A percentile compares a stretch with the other conserved stretches of the same genome.
Evolutionary conservation across 2,329 filamentous ascomycete species (phyloP).

Genomic region (Pseudogymnoascus sp.): DNA sequence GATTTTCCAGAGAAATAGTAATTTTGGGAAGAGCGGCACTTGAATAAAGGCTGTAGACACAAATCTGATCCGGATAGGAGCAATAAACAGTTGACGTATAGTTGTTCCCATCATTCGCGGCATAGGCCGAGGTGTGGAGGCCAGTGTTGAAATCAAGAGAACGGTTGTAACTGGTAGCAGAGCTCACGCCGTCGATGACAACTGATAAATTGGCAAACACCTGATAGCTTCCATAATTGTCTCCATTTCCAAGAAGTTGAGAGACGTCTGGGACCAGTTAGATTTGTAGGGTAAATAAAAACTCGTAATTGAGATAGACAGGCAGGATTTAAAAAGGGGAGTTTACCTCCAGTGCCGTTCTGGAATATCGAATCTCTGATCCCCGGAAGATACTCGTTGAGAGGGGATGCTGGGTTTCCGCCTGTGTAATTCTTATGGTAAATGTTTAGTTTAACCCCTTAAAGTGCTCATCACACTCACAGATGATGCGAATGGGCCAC

Average conservation of each 20-base stretch:
- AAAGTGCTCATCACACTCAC: conserved; percentile 22
- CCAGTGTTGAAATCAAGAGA: conserved; percentile 39
- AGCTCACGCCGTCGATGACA: conserved; percentile 27
- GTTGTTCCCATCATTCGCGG: conserved; percentile 26
- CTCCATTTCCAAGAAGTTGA: conserved; percentile 33
- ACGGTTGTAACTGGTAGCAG: conserved; percentile 33
- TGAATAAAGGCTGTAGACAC: conserved; percentile 24
- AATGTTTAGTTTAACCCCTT: not conserved
- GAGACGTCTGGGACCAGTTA: conserved; percentile 26
- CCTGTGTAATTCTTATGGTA: conserved; percentile 36
- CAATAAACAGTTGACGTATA: conserved; percentile 37
- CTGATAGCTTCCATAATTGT: conserved; percentile 40
- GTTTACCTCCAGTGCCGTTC: conserved; percentile 41
- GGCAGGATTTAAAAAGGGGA: not conserved
- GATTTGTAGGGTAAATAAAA: conserved; percentile 1
- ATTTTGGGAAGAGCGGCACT: conserved; percentile 33
- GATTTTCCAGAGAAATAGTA: conserved; percentile 37
- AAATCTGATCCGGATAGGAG: conserved; percentile 35
- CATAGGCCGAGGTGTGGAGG: conserved; percentile 31
- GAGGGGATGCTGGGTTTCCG: conserved; percentile 36
- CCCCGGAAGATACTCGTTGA: conserved; percentile 31
- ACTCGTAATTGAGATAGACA: not conserved
- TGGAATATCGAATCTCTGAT: conserved; percentile 42
- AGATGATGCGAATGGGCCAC: conserved; percentile 40
- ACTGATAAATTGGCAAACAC: conserved; percentile 42